Conservation (phyloP, 495 filamentous ascomycete genomes). For the Chaetomium tenue region DNA sequence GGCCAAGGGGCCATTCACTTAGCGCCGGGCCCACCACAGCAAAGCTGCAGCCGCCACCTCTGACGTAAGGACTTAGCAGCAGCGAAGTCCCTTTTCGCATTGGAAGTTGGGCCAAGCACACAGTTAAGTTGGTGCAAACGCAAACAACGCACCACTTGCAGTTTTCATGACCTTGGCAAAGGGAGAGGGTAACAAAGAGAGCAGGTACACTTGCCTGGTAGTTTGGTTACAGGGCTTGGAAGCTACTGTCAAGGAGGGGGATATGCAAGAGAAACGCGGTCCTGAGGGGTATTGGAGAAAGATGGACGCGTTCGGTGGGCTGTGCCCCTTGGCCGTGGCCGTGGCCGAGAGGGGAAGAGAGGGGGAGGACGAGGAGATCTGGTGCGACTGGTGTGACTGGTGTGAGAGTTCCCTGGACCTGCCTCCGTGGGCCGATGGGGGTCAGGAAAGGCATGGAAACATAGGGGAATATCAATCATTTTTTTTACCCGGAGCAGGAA, state of each 20-base stretch:
- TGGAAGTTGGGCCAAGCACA: neutral
- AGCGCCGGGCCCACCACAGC: slow-evolving; percentile 12
- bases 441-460: slow-evolving; percentile 27
- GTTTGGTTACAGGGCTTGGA: neutral
- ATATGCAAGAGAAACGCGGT: neutral
- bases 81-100: slow-evolving; percentile 4
- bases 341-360: neutral
- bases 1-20: neutral
- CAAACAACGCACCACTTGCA: slow-evolving; percentile 1
- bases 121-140: neutral
- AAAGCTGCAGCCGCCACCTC: slow-evolving; percentile 17
- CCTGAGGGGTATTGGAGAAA: neutral
- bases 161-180: neutral
- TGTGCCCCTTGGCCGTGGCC: neutral
- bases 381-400: neutral
- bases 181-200: neutral
- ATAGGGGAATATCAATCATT: slow-evolving; percentile 25
- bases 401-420: neutral
- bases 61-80: slow-evolving; percentile 22
- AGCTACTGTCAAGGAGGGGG: too few relatives aligned
- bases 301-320: slow-evolving; percentile 2
- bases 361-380: neutral
- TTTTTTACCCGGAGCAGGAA: slow-evolving; percentile 17
- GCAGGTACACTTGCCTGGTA: neutral
- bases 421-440: neutral